These are phyloP conservation scores for Xylaria curta DNA, from an alignment of 495 filamentous ascomycete genomes.

Conservation along the genomic window DNA sequence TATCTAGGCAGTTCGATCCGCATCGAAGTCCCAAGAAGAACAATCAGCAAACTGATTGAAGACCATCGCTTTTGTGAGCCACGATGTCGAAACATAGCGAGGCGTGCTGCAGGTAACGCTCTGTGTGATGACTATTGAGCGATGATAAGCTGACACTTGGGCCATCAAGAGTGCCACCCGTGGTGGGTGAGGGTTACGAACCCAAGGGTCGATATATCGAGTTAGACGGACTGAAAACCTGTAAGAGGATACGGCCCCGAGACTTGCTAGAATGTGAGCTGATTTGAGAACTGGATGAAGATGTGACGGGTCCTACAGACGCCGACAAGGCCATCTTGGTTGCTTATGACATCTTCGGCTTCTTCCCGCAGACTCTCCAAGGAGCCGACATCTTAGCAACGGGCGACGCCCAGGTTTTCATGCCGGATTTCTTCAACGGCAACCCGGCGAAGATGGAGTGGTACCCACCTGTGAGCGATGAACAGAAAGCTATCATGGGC, in stretches of 20 bases:
- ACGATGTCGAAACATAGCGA: constrained; percentile 30
- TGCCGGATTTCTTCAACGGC: constrained; percentile 65
- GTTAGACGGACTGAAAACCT: constrained; percentile 67
- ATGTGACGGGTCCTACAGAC: constrained; percentile 58
- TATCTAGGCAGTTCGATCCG: constrained; percentile 4
- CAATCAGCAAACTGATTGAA: not conserved
- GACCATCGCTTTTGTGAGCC: not conserved
- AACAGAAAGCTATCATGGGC: constrained; percentile 29
- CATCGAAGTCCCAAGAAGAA: not conserved
- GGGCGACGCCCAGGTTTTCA: constrained; percentile 53
- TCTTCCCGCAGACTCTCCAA: constrained; percentile 61
- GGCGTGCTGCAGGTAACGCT: constrained; percentile 28
- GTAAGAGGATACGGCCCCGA: constrained; percentile 42
- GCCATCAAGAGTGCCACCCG: constrained; percentile 51
- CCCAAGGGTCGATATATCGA: constrained; percentile 67
- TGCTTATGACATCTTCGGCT: constrained; percentile 65
- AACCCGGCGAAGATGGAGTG: constrained; percentile 41
- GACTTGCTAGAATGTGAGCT: not conserved
- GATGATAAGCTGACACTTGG: not conserved
- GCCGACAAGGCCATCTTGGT: constrained; percentile 62
- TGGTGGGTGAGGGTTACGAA: constrained; percentile 62
- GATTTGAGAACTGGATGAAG: constrained; percentile 35
- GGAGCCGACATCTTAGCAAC: constrained; percentile 64
- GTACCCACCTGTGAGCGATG: constrained; percentile 31
- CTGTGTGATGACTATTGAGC: not conserved